Evolutionary conservation across 805 yeast species (phyloP), one percentile per base, ranked within the genome.

Genomic region (Saturnispora saitoi): DNA sequence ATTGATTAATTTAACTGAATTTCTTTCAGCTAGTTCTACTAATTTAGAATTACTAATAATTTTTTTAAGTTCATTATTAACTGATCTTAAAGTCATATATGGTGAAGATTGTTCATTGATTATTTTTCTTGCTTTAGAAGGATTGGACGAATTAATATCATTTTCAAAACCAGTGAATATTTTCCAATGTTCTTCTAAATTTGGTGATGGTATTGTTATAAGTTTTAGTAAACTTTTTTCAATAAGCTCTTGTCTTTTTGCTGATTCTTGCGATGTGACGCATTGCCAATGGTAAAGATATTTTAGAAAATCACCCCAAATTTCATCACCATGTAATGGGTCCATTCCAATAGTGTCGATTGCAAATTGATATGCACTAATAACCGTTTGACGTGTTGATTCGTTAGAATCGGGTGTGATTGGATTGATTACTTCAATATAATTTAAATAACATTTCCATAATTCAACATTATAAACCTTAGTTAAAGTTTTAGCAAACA

Each of bases 281-380:
- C 95, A 90, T 43, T 79, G 80, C 91, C 93, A 86, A 31, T 76
- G 70, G 54, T 80, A 81, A 52, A 89, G 72, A 58, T 88, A 89
- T 9, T 75, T 81, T n/a, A 93, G 61, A 61, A 87, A 93, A 56
- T 86, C 93, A 43, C 73, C 71, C 96, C 96, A 91, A 38, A 93
- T 66, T 2, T 70, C 70, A 30, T 84, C 82, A 17, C 90, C 76
- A 32, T 76, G 71, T 12, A 63, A 39, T 4, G 83, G 76, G 62
- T 93, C 98, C 30, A 78, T 66, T 0, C 96, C 96, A 45, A 90
- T 86, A 51, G 80, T 77, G 28, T 75, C 79, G 17, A 86, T 69
- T 1, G 95, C 95, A 61, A 85, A 78, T 52, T 89, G 95, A 62
- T 81, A 91, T 0, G 96, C 95, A 60, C 81, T 83, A 15, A 83